These are phyloP conservation scores for Saccharomycopsis sp. DNA, from an alignment of 805 yeast species.

Conservation along the genomic window DNA sequence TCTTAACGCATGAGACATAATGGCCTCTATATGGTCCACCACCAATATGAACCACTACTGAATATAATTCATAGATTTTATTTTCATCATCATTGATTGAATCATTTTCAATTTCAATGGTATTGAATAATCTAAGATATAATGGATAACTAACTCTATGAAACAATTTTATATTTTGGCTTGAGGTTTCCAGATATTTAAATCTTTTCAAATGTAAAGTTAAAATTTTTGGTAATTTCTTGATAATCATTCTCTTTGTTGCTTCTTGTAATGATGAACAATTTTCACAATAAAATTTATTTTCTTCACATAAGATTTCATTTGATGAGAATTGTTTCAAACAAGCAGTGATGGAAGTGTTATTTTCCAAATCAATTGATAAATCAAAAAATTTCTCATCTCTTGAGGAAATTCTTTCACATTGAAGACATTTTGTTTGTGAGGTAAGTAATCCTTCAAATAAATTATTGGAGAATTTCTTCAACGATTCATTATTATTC, in stretches of 20 bases:
- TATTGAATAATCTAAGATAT: slow-evolving; percentile 56
- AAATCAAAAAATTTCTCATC: slow-evolving; percentile 84
- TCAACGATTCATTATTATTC: slow-evolving; percentile 4
- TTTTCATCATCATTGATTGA: slow-evolving; percentile 20
- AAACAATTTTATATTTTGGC: slow-evolving; percentile 75
- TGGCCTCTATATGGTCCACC: slow-evolving; percentile 99
- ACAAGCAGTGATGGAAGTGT: slow-evolving; percentile 67
- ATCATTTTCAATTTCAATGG: slow-evolving; percentile 35
- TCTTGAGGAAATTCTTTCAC: slow-evolving; percentile 72
- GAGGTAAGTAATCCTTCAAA: slow-evolving; percentile 82
- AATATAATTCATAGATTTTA: slow-evolving; percentile 67
- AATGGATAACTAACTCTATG: slow-evolving; percentile 77
- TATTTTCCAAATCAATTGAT: slow-evolving; percentile 70
- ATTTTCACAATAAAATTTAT: slow-evolving; percentile 86
- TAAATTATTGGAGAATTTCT: slow-evolving; percentile 28
- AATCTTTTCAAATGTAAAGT: slow-evolving; percentile 85
- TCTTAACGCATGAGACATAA: slow-evolving; percentile 78
- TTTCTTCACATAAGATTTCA: slow-evolving; percentile 76
- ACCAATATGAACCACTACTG: slow-evolving; percentile 89
- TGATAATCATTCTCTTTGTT: slow-evolving; percentile 75
- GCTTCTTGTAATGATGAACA: slow-evolving; percentile 93
- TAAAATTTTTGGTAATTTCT: slow-evolving; percentile 64
- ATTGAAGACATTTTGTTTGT: slow-evolving; percentile 81
- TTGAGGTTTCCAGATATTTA: slow-evolving; percentile 77
- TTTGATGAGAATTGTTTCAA: slow-evolving; percentile 73